phyloP scores from a whole-genome alignment of 2,329 filamentous ascomycete genomes.

The Fusarium burgessii region DNA sequence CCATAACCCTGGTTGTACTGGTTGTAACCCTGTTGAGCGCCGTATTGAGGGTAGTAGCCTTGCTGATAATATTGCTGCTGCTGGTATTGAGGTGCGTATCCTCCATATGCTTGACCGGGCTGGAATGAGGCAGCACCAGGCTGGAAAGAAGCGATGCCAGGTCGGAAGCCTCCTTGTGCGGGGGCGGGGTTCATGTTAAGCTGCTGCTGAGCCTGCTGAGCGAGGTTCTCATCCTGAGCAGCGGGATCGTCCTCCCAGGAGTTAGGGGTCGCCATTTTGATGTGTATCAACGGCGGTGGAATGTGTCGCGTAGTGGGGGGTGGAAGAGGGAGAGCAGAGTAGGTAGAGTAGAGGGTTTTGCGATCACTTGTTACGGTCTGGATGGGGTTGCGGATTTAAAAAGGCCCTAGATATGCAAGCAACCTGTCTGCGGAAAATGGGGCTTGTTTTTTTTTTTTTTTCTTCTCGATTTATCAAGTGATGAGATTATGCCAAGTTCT shows the following conservation, averaged over 20 bases:
- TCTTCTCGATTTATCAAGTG: constrained; percentile 8
- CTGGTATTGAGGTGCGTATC: constrained; percentile 67
- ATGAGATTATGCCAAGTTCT: constrained; percentile 10
- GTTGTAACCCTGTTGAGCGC: constrained; percentile 60
- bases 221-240: constrained; percentile 81
- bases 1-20: constrained; percentile 66
- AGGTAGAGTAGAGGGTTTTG: constrained; percentile 30
- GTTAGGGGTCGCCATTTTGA: constrained; percentile 86
- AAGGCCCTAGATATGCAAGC: constrained; percentile 40
- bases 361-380: constrained; percentile 40
- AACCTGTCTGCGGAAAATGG: constrained; percentile 36
- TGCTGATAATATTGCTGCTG: constrained; percentile 64
- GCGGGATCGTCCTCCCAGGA: constrained; percentile 94
- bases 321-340: constrained; percentile 4
- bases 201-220: constrained; percentile 80
- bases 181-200: constrained; percentile 74
- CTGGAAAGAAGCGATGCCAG: constrained; percentile 74
- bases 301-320: constrained; percentile 21
- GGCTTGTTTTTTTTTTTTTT: constrained; percentile 1
- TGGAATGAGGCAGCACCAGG: constrained; percentile 78
- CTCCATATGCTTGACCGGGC: constrained; percentile 76
- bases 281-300: constrained; percentile 18
- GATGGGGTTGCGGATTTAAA: constrained; percentile 43
- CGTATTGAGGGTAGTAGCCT: constrained; percentile 71
- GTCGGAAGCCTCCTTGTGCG: constrained; percentile 61